Percentiles rank a stretch among this genome's conserved stretches.
phyloP scores from a whole-genome alignment of 306 rosid genomes.

The Cucumis melo region DNA sequence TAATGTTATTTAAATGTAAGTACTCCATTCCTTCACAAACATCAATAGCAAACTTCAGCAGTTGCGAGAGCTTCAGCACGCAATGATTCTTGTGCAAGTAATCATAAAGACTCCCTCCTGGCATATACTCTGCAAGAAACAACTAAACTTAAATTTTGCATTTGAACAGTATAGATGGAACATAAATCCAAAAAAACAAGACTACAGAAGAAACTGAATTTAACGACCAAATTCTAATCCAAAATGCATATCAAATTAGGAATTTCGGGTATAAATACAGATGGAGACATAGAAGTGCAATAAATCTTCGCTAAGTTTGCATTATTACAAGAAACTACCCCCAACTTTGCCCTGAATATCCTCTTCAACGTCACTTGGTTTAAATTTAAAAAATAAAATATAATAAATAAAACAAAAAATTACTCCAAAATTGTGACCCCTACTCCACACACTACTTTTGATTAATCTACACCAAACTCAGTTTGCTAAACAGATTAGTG shows the following conservation, averaged over 20 bases:
- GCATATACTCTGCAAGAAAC: constrained; percentile 80
- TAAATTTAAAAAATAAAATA: too few relatives aligned
- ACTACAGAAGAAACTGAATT: constrained; percentile 5
- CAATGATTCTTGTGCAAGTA: constrained; percentile 86
- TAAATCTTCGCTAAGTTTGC: not conserved
- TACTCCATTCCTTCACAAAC: constrained; percentile 96
- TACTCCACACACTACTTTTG: not conserved
- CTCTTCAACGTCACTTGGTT: not conserved
- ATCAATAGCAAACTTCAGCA: constrained; percentile 79
- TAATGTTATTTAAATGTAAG: constrained; percentile 69
- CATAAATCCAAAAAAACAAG: not conserved
- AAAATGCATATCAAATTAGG: not conserved
- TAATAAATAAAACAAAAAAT: too few relatives aligned
- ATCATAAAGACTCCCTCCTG: constrained; percentile 94
- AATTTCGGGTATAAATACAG: not conserved
- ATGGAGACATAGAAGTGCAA: not conserved
- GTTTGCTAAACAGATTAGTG: not conserved
- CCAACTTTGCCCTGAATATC: not conserved
- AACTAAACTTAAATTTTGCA: constrained; percentile 7
- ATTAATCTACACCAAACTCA: not conserved
- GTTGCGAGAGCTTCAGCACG: constrained; percentile 53
- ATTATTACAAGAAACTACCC: not conserved
- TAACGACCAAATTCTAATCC: not conserved
- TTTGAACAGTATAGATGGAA: not conserved
- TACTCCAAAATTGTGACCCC: not conserved